Evolutionary conservation across 129 eudicot species (phyloP), one percentile per base, ranked within the genome.

Genomic region (Flaveria linearis): DNA sequence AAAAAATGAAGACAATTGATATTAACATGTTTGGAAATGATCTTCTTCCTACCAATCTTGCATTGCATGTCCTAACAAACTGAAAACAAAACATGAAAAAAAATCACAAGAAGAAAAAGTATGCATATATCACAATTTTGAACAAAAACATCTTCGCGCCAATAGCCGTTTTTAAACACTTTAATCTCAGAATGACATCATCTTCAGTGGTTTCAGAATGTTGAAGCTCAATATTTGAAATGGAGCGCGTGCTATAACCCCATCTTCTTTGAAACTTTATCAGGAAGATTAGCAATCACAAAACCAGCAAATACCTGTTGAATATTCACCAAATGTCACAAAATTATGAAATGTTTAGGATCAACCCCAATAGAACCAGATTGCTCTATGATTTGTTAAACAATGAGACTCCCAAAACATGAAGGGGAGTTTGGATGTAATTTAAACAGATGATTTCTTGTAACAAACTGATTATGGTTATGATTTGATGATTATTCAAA

Each of bases 211-310:
- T 57, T 71, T 52, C 57, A 11, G 41, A 43, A 36, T 62, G 55
- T 79, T 50, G 64, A 72, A 79, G 71, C 65, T 57, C 79, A 28
- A 26, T 33, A 68, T 36, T 16, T 49, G 41, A 70, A 76, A 55
- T 18, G 62, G 25, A 18, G 26, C 3, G 17, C 41, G 67, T 64
- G 94, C 86, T 87, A 91, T 64, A 89, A 81, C 51, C 97, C 97
- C 68, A 92, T 67, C 56, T 55, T 85, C 75, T 84, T 89, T 8
- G 89, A 57, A 45, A 89, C 49, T 74, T 80, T 69, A 74, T 89
- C 97, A 30, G 97, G 87, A 77, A 92, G 85, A 82, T 89, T 92
- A 64, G 97, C 97, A 81, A 92, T 92, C 68, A 92, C 91, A 75
- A 92, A 92, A 73, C 97, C 97, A 67, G 84, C 92, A 81, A 92